Base-by-base conservation (phyloP, 176 grass and related monocot genomes). In the Rhynchospora breviuscula region DNA sequence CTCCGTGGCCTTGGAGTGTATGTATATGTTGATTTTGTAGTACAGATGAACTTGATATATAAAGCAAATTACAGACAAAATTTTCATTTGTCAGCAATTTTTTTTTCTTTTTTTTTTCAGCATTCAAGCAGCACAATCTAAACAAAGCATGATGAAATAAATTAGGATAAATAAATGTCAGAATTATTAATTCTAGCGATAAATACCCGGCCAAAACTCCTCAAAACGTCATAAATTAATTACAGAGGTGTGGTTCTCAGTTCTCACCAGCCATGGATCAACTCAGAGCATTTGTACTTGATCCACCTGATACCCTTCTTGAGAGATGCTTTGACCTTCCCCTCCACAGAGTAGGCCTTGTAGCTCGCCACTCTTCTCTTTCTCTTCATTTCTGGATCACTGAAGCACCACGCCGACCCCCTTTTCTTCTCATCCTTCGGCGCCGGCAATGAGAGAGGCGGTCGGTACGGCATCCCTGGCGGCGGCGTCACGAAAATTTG, bases 311-410 rank as follows among this genome's bases (percentile, higher is more conserved):
- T 69, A 8, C 94, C 86, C 74, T 90, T 87, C 52, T 90, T 86
- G 18, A 97, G 67, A 4, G 94, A 97, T 10, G 87, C 65, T 84
- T 92, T 97, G 77, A 94, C 75, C 79, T 94, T 97, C 5, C 94
- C 89, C 74, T 97, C 91, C 78, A 97, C 91, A 10, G 89, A 91
- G 72, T 94, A 97, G 11, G 87, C 86, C 86, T 97, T 97, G 86
- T 97, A 97, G 84, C 89, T 94, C 56, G 89, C 94, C 72, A 97
- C 91, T 73, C 94, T 21, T 51, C 91, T 77, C 86, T 90, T 85
- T 40, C 89, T 83, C 84, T 90, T 92, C 91, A 94, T 87, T 86
- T 97, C 94, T 7, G 94, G 94, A 81, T 97, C 94, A 47, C 88
- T 90, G 84, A 94, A 88, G 86, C 90, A 97, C 94, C 94, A 90